Base-by-base conservation (phyloP, 306 rosid genomes). In the Biancaea sappan region DNA sequence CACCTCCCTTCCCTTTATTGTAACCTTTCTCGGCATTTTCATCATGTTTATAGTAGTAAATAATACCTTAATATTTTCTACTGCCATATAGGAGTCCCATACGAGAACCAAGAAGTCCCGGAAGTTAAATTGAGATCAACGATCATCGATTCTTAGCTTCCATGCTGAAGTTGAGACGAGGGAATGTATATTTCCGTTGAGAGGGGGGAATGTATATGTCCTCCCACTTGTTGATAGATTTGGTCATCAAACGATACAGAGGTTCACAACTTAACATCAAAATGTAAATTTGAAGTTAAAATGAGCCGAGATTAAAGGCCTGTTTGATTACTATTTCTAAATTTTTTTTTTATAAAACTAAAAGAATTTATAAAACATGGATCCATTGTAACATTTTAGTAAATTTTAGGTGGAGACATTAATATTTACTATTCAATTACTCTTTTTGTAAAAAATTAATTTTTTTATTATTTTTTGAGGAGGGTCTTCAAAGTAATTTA, bases 1-100 rank as follows among this genome's bases (percentile, higher is more conserved):
- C 59, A 37, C 50, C 21, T 2, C 38, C 57, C 69, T 80, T 56
- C 65, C 51, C 58, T 47, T 31, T 16, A 47, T 62, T 59, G 68
- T 74, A 26, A 37, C 19, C 26, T 46, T 24, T 19, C 52, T 77
- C 10, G 37, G 16, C 61, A 54, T 60, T 63, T 52, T 66, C 53
- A 29, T 7, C 57, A n/a, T 56, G 65, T 37, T 77, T 50, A 43
- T 51, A 37, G 35, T 41, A 15, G 58, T 57, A 37, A 3, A 52
- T 9, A 11, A 28, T 1, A n/a, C 44, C 50, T 70, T 4, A 1
- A 32, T 78, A 60, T 57, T 59, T 50, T 57, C 50, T 58, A 69
- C 72, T 78, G n/a, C 52, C 81, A 28, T 22, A 25, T 85, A 94
- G 98, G 88, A 85, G 22, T 83, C 93, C 46, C 83, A 74, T 80